Evolutionary conservation across 2,329 filamentous ascomycete species (phyloP).

Genomic region (Dothidotthia symphoricarpi): DNA sequence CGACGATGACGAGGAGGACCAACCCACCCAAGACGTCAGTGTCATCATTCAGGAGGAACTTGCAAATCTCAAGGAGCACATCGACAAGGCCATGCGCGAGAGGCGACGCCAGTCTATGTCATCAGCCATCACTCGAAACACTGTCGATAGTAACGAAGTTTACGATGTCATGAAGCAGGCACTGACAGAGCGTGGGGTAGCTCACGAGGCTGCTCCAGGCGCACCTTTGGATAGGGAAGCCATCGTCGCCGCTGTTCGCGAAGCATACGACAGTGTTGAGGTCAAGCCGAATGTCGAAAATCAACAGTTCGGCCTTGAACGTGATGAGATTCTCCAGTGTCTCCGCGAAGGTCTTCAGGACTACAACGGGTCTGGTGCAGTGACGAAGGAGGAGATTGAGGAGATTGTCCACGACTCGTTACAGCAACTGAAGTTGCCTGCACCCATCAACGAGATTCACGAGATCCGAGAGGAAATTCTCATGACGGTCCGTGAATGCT

Average conservation of each 20-base stretch:
- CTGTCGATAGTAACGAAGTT: conserved; percentile 77
- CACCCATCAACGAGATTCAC: conserved; percentile 65
- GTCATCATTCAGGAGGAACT: conserved; percentile 78
- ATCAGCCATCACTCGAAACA: conserved; percentile 60
- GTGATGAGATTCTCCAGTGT: conserved; percentile 84
- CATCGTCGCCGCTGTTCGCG: conserved; percentile 79
- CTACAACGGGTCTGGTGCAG: conserved; percentile 60
- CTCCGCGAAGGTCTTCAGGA: conserved; percentile 81
- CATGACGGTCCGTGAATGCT: conserved; percentile 76
- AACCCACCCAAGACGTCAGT: conserved; percentile 66
- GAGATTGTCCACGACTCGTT: conserved; percentile 82
- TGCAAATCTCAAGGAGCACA: conserved; percentile 77
- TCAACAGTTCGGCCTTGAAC: conserved; percentile 84
- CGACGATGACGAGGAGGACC: conserved; percentile 36
- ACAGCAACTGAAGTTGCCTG: conserved; percentile 74
- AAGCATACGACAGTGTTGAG: conserved; percentile 75
- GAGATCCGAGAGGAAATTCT: conserved; percentile 82
- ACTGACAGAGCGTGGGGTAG: conserved; percentile 54
- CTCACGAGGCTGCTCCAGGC: conserved; percentile 46
- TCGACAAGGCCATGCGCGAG: conserved; percentile 76
- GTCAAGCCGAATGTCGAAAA: conserved; percentile 93
- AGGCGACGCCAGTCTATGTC: conserved; percentile 66
- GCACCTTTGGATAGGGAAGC: conserved; percentile 65
- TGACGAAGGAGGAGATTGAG: conserved; percentile 81
- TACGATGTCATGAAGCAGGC: conserved; percentile 82